Conservation (phyloP, 2,329 filamentous ascomycete genomes). For the Macrophomina phaseolina region DNA sequence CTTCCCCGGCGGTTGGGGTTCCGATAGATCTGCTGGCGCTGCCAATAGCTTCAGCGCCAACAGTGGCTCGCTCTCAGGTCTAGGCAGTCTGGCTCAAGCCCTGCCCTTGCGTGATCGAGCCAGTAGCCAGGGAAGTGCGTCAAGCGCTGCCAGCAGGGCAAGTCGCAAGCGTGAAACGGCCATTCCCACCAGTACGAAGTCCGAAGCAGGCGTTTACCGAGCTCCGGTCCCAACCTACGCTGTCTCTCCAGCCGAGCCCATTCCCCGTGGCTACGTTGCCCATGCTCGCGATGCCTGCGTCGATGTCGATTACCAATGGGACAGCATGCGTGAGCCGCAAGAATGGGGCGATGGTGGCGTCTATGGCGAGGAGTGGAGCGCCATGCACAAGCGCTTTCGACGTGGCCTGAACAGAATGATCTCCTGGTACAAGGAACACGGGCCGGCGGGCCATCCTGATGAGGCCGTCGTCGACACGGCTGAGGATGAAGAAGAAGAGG, state of each 20-base stretch:
- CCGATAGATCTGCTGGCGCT: constrained; percentile 30
- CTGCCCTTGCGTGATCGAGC: constrained; percentile 53
- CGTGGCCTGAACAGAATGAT: constrained; percentile 78
- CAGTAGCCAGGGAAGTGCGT: constrained; percentile 45
- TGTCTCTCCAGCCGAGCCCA: constrained; percentile 77
- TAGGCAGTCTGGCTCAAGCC: constrained; percentile 46
- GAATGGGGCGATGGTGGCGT: constrained; percentile 88
- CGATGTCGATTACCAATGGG: constrained; percentile 93
- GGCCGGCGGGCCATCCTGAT: constrained; percentile 46
- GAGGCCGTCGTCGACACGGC: constrained; percentile 35
- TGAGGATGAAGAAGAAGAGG: constrained; percentile 59
- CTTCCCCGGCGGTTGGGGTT: constrained; percentile 63
- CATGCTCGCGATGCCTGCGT: constrained; percentile 89
- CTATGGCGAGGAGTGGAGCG: constrained; percentile 92
- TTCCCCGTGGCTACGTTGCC: constrained; percentile 85
- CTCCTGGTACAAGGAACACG: constrained; percentile 74
- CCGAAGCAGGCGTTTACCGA: constrained; percentile 59
- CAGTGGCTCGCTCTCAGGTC: constrained; percentile 34
- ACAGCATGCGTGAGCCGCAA: constrained; percentile 79
- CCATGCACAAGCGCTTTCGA: constrained; percentile 91
- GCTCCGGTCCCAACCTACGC: constrained; percentile 83
- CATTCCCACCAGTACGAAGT: constrained; percentile 35
- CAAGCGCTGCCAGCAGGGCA: constrained; percentile 36
- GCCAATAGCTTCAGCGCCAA: constrained; percentile 31
- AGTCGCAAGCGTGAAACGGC: constrained; percentile 34